Evolutionary conservation across 164 flowering plant species (phyloP).

Genomic region (Umbellularia californica): DNA sequence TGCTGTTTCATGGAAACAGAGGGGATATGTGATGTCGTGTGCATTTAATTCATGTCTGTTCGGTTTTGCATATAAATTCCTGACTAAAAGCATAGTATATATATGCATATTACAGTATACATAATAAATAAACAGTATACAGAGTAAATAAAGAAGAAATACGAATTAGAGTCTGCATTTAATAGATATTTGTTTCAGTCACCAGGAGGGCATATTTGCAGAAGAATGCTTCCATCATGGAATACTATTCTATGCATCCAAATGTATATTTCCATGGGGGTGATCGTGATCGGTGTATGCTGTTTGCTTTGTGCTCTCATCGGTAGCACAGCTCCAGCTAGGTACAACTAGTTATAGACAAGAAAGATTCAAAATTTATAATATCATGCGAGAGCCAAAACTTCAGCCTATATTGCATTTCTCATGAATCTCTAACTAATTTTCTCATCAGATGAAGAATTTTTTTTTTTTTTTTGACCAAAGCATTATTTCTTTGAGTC

Average conservation of each 20-base stretch:
- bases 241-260: background rate
- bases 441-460: background rate
- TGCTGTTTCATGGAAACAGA: background rate
- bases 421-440: background rate
- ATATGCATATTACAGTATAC: background rate
- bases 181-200: background rate
- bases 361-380: background rate
- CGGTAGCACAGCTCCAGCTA: background rate
- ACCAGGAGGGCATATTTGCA: background rate
- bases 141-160: background rate
- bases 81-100: background rate
- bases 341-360: background rate
- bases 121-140: background rate
- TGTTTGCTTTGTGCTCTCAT: background rate
- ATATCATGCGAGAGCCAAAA: background rate
- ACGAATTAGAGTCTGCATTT: background rate
- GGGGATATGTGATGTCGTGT: background rate
- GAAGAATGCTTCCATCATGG: background rate
- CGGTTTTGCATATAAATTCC: background rate
- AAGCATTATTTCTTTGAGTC: too few species aligned
- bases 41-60: too few species aligned
- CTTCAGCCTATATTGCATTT: background rate
- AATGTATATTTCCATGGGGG: background rate
- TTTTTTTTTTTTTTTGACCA: too few species aligned
- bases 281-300: background rate